phyloP scores from a whole-genome alignment of 495 filamentous ascomycete genomes.

The Aspergillus mulundensis region DNA sequence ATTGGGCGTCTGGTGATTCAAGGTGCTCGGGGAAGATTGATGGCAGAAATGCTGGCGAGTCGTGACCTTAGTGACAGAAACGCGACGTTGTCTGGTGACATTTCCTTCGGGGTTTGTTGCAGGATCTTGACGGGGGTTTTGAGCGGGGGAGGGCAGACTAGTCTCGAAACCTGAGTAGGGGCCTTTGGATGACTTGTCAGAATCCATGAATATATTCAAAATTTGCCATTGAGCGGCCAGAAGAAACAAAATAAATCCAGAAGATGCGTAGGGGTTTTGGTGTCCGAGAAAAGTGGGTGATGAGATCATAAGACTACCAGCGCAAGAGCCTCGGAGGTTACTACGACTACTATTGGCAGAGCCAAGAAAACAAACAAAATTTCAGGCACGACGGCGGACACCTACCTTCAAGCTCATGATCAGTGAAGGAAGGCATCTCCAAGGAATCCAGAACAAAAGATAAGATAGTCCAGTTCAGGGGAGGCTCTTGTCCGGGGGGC shows the following conservation, averaged over 20 bases:
- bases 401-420: conserved; percentile 38
- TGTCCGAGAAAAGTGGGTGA: conserved; percentile 12
- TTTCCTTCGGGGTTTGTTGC: conserved; percentile 24
- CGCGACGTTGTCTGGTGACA: conserved; percentile 25
- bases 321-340: conserved; percentile 13
- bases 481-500: not conserved
- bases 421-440: conserved; percentile 35
- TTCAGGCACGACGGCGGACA: conserved; percentile 7
- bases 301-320: conserved; percentile 22
- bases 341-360: conserved; percentile 21
- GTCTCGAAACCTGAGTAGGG: conserved; percentile 26
- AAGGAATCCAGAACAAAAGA: conserved; percentile 1
- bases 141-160: conserved; percentile 22
- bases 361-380: conserved; percentile 10
- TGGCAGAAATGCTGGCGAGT: conserved; percentile 26
- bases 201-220: conserved; percentile 19
- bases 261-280: not conserved
- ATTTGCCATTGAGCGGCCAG: conserved; percentile 3
- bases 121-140: conserved; percentile 12
- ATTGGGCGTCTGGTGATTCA: conserved; percentile 30
- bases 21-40: conserved; percentile 26
- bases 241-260: not conserved
- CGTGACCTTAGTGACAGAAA: conserved; percentile 25
- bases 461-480: not conserved
- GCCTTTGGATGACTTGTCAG: conserved; percentile 31